A percentile compares a stretch with the other conserved stretches of the same genome.
These are phyloP conservation scores for Zygotorulaspora danielsina DNA, from an alignment of 805 yeast genomes.

Conservation along the genomic window DNA sequence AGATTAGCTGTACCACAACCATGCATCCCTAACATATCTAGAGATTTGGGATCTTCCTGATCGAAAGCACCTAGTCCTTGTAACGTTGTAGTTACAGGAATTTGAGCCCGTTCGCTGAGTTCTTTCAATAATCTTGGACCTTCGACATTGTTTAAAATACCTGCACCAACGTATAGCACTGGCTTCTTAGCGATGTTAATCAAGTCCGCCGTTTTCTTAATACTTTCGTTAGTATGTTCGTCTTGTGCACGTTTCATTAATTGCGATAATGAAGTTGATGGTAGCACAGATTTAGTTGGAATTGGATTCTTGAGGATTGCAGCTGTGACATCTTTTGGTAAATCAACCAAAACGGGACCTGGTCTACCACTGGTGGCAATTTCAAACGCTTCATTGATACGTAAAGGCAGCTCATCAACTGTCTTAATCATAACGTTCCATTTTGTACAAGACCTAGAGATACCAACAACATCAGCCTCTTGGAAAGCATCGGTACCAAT, in stretches of 20 bases:
- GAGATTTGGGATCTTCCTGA: constrained; percentile 82
- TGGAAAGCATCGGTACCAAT: constrained; percentile 99
- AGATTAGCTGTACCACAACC: constrained; percentile 93
- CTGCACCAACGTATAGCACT: constrained; percentile 86
- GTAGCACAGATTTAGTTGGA: constrained; percentile 74
- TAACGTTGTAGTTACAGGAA: constrained; percentile 93
- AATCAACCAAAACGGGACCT: constrained; percentile 95
- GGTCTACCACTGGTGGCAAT: constrained; percentile 96
- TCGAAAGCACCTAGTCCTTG: constrained; percentile 95
- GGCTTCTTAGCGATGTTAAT: constrained; percentile 84
- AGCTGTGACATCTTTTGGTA: constrained; percentile 97
- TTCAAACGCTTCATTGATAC: constrained; percentile 97
- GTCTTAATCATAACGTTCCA: constrained; percentile 99
- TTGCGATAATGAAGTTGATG: constrained; percentile 61
- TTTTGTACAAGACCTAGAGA: constrained; percentile 94
- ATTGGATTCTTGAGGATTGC: constrained; percentile 81
- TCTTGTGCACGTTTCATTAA: constrained; percentile 67
- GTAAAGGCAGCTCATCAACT: constrained; percentile 88
- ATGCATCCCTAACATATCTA: constrained; percentile 98
- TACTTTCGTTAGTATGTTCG: constrained; percentile 69
- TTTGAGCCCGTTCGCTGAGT: constrained; percentile 82
- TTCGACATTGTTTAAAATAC: constrained; percentile 71
- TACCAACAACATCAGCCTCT: constrained; percentile 97
- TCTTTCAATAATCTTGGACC: constrained; percentile 79
- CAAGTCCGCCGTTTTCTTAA: constrained; percentile 71